Base-by-base conservation (phyloP, 805 yeast species). In the Hanseniaspora nectarophila region DNA sequence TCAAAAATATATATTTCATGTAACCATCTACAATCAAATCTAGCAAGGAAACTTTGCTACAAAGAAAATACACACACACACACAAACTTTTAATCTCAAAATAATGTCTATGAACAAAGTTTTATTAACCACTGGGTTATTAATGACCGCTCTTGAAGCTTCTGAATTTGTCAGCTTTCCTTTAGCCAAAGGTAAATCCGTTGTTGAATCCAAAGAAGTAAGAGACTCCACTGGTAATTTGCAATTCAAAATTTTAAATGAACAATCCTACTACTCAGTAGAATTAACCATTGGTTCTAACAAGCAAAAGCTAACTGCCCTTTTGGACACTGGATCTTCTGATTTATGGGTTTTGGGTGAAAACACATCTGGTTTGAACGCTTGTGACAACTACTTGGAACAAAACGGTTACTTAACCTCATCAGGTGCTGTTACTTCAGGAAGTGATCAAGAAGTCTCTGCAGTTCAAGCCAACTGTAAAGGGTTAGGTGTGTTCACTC, bases 271-370 rank as follows among this genome's bases (percentile, higher is more conserved):
- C 55, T 74, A 73, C 56, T 60, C 70, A 37, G 72, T 69, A 1
- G 62, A 62, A 12, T 49, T 74, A 16, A 54, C 60, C 24, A 57
- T 81, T 16, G 86, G 87, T 2, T 74, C 82, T 0, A 70, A 76
- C 1, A 59, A 70, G 0, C 82, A 81, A 58, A 62, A 68, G 16
- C 67, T 82, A 5, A 69, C 69, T 10, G 77, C 82, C 9, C 62
- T 80, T 34, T 61, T 83, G 16, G 92, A 83, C 60, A 83, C 89
- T 0, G 92, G 90, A 2, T 81, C 88, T 0, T 74, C 84, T 0
- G 89, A 83, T 61, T 65, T 84, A 15, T 82, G 86, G 85, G 75
- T 81, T 21, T 70, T 75, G 56, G 26, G 45, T 28, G 18, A 42
- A 42, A 24, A 26, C 8, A 4, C 45, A 8, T 5, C 31, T 18